phyloP scores from a whole-genome alignment of 371 early-diverging fungal genomes.

The Nosema muscidifuracis region DNA sequence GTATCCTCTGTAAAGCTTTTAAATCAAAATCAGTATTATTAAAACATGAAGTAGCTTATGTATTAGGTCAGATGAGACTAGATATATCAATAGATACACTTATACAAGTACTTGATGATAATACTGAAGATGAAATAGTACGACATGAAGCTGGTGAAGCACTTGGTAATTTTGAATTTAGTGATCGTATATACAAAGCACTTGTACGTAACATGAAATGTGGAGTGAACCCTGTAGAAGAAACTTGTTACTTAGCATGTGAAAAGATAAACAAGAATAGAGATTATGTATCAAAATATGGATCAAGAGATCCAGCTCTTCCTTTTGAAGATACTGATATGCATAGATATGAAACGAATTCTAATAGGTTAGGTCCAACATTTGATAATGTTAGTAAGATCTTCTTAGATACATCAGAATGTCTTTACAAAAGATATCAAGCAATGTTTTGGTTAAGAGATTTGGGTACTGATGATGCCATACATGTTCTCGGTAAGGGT shows the following conservation, averaged over 20 bases:
- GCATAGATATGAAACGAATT: too few species aligned
- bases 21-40: slow-evolving; percentile 78
- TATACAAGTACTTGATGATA: slow-evolving; percentile 67
- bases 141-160: slow-evolving; percentile 76
- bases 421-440: slow-evolving; percentile 82
- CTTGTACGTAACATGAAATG: slow-evolving; percentile 40
- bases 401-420: slow-evolving; percentile 68
- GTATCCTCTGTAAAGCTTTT: slow-evolving; percentile 70
- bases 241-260: slow-evolving; percentile 88
- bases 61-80: slow-evolving; percentile 86
- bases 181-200: slow-evolving; percentile 12
- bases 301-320: slow-evolving; percentile 60
- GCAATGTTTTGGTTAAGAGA: slow-evolving; percentile 96
- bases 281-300: slow-evolving; percentile 44
- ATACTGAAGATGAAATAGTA: slow-evolving; percentile 81
- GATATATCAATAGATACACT: slow-evolving; percentile 71
- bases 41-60: slow-evolving; percentile 95
- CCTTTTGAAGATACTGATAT: slow-evolving; percentile 65
- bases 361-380: too few species aligned
- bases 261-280: slow-evolving; percentile 66
- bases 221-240: slow-evolving; percentile 63
- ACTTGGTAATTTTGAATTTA: slow-evolving; percentile 52
- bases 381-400: slow-evolving; percentile 75
- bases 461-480: slow-evolving; percentile 69
- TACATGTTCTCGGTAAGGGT: slow-evolving; percentile 75